These are phyloP conservation scores for Coniochaeta hoffmannii DNA, from an alignment of 2,329 filamentous ascomycete genomes.

Conservation along the genomic window DNA sequence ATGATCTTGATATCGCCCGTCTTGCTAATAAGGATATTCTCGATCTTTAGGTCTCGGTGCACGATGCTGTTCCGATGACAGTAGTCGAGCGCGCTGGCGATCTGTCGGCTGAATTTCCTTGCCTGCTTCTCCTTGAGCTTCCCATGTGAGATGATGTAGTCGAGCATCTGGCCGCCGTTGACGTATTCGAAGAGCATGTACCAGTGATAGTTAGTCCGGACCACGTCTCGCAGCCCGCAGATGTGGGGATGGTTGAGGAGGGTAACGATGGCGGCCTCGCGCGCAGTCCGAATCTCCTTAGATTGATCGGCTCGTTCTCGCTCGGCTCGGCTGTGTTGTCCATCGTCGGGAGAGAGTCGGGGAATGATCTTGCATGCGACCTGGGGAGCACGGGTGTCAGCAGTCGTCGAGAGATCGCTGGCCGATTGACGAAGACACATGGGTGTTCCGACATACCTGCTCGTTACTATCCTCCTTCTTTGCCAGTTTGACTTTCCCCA, in stretches of 20 bases:
- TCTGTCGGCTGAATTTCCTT: conserved; percentile 94
- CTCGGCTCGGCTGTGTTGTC: conserved; percentile 61
- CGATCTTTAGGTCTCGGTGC: conserved; percentile 94
- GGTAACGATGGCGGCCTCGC: conserved; percentile 93
- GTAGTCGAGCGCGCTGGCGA: conserved; percentile 93
- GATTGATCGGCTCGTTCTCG: conserved; percentile 90
- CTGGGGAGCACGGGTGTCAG: conserved; percentile 33
- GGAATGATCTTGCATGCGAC: conserved; percentile 97
- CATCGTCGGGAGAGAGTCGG: conserved; percentile 80
- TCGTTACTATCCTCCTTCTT: conserved; percentile 85
- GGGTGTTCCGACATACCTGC: too few species aligned
- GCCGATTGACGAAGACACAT: too few species aligned
- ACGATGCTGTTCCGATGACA: conserved; percentile 98
- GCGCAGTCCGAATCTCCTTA: conserved; percentile 89
- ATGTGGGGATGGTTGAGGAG: conserved; percentile 93
- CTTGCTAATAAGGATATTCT: conserved; percentile 98
- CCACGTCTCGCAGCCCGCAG: conserved; percentile 89
- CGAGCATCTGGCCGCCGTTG: conserved; percentile 97
- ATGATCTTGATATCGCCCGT: conserved; percentile 99
- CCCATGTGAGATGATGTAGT: conserved; percentile 98
- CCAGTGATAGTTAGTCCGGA: conserved; percentile 96
- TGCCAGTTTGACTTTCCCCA: conserved; percentile 97
- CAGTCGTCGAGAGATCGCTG: too few species aligned
- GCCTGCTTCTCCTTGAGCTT: conserved; percentile 98
- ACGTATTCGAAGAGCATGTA: conserved; percentile 99